Evolutionary conservation across 345 rosid genomes (phyloP), one percentile per base, ranked within the genome.

Genomic region (Rhizophora apiculata): DNA sequence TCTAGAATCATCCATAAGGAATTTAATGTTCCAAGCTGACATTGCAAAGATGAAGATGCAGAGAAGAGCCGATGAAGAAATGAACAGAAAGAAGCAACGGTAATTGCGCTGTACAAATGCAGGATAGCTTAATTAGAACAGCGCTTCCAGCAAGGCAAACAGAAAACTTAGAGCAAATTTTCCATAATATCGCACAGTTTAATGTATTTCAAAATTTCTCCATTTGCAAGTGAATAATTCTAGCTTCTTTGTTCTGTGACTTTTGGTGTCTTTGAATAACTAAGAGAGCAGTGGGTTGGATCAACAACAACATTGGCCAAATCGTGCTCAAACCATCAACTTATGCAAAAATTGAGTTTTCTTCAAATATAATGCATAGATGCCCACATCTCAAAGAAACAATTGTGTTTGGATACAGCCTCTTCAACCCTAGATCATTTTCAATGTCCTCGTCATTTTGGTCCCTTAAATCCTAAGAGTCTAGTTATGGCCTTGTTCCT

Each of bases 61-160:
- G 65, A 85, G 89, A 63, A 82, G 70, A 32, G 85, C 82, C 22
- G 83, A 74, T 63, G 87, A 85, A 26, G 85, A 83, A 54, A 85
- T 63, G 53, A 85, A 80, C 70, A 85, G 68, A 74, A 85, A 83
- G 85, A 85, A 85, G 68, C 77, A 78, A 4, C 87, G 83, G 62
- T 85, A 83, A 79, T 85, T 85, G 62, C 87, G 85, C 89, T 83
- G 87, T 81, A 82, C 22, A 66, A 57, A 26, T 19, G 55, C 34
- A 36, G 56, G 24, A 62, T 60, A 0, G 30, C 20, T 30, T 32
- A 54, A 62, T 68, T 59, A 65, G 31, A 54, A 73, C 4, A 57
- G 4, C 56, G 48, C 49, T 59, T 60, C 32, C 20, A 68, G 9
- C 8, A 48, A 59, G 30, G 39, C 19, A 34, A 5, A 46, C 7